Evolutionary conservation across 306 rosid genomes (phyloP), one percentile per base, ranked within the genome.

Genomic region (Rosa lucieae): DNA sequence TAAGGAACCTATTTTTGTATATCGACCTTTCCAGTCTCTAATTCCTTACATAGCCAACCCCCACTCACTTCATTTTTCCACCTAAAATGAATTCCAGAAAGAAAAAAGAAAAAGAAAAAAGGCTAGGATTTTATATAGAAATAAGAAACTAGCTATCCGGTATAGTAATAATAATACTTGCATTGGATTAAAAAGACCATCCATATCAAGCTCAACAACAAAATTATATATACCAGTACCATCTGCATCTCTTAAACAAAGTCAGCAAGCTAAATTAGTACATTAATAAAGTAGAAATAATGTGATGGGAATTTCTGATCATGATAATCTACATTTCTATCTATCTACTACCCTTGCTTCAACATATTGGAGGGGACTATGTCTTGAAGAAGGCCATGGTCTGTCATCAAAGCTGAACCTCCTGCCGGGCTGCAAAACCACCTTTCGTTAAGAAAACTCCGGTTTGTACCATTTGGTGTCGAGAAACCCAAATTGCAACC

Each of bases 351-450:
- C 43, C 85, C 89, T 69, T 89, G 87, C 83, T 92, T 88, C 44
- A 92, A 82, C 89, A 82, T 87, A 61, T 87, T 86, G 5, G 92
- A 85, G 62, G 97, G 85, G 76, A 89, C 71, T 48, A 89, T 86
- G 82, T 94, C 97, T 83, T 94, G 90, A 84, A 92, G 97, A 84
- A 91, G 91, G 5, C 96, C 97, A 70, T 89, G 80, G 58, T 89
- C 91, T 21, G 77, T 77, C 7, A 72, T 62, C 68, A 58, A 81
- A 49, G 86, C 79, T 78, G 91, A 70, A 23, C 72, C 78, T n/a
- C 63, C 81, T 5, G 65, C 59, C 0, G 67, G 77, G 77, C 79
- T 81, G 80, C 91, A 90, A 74, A 88, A 69, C 79, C 79, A 77
- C 79, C 84, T 84, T 63, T 89, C 94, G 47, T 84, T 88, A 56